Conservation (phyloP, 305 asterid species). For the Caryopteris hybrid region DNA sequence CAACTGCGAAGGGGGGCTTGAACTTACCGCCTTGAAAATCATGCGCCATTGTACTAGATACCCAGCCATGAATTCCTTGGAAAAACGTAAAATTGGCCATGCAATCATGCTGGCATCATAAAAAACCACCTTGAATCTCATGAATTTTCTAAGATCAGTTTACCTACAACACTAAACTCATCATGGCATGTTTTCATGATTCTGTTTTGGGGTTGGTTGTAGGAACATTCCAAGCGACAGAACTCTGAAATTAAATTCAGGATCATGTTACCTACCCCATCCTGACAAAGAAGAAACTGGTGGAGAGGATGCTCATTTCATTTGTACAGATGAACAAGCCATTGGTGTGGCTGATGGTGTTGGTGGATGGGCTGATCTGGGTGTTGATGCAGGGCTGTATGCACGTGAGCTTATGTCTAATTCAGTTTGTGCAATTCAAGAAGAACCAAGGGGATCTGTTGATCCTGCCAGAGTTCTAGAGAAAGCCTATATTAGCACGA, state of each 20-base stretch:
- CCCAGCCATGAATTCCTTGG: not conserved
- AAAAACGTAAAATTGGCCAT: not conserved
- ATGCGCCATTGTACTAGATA: too few species aligned
- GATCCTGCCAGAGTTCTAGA: constrained; percentile 92
- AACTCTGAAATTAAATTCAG: constrained; percentile 70
- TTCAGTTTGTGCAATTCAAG: constrained; percentile 75
- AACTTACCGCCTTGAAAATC: too few species aligned
- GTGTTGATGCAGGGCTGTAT: constrained; percentile 81
- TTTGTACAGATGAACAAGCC: constrained; percentile 80
- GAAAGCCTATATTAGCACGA: constrained; percentile 76
- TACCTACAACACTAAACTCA: not conserved
- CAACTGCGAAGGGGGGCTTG: not conserved
- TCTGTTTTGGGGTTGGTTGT: constrained; percentile 22
- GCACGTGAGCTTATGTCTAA: constrained; percentile 96
- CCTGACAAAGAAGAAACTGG: constrained; percentile 98
- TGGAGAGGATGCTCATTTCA: constrained; percentile 98
- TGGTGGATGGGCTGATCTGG: constrained; percentile 98
- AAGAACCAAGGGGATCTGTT: constrained; percentile 80
- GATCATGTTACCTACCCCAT: constrained; percentile 88
- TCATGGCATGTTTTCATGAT: not conserved
- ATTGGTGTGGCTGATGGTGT: constrained; percentile 98
- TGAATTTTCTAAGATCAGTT: not conserved
- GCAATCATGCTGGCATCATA: not conserved
- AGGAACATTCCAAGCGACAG: constrained; percentile 47
- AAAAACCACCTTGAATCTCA: not conserved